A percentile compares a stretch with the other conserved stretches of the same genome.
phyloP scores from a whole-genome alignment of 2,329 filamentous ascomycete genomes.

The Colletotrichum chlorophyti region DNA sequence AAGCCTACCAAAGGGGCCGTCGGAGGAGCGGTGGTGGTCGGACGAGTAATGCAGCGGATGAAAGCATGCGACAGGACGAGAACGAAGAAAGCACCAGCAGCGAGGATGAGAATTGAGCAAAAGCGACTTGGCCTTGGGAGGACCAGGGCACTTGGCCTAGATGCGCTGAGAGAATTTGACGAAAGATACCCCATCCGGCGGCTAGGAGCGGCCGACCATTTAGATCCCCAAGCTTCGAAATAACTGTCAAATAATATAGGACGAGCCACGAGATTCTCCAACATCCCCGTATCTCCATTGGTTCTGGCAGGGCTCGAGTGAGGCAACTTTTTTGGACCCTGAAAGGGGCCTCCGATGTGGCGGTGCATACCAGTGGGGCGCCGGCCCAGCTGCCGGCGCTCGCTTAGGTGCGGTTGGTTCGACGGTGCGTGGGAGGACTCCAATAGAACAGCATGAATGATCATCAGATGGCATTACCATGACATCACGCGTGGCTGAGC shows the following conservation, averaged over 20 bases:
- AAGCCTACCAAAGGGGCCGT: slow-evolving; percentile 53
- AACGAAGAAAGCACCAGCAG: slow-evolving; percentile 38
- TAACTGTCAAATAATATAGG: slow-evolving; percentile 2
- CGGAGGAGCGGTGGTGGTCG: slow-evolving; percentile 42
- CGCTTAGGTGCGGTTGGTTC: slow-evolving; percentile 20
- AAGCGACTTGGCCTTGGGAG: too few species aligned
- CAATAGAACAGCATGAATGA: slow-evolving; percentile 14
- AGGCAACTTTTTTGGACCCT: neutral
- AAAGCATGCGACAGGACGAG: slow-evolving; percentile 32
- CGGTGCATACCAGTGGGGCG: slow-evolving; percentile 8
- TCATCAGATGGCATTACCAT: slow-evolving; percentile 17
- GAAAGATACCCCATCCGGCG: slow-evolving; percentile 22
- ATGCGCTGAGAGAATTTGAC: neutral
- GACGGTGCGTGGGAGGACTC: slow-evolving; percentile 21
- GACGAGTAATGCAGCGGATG: slow-evolving; percentile 40
- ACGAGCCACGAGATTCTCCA: neutral
- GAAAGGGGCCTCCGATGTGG: slow-evolving; percentile 24
- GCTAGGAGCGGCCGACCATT: neutral
- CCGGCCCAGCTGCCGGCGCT: slow-evolving; percentile 12
- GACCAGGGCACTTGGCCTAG: neutral
- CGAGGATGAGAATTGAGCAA: slow-evolving; percentile 16
- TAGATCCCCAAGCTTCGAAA: neutral
- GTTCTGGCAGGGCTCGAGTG: neutral
- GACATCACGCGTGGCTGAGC: slow-evolving; percentile 31
- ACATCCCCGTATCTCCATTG: neutral